Conservation (phyloP, 345 rosid species). For the Eucalyptus urophylla region DNA sequence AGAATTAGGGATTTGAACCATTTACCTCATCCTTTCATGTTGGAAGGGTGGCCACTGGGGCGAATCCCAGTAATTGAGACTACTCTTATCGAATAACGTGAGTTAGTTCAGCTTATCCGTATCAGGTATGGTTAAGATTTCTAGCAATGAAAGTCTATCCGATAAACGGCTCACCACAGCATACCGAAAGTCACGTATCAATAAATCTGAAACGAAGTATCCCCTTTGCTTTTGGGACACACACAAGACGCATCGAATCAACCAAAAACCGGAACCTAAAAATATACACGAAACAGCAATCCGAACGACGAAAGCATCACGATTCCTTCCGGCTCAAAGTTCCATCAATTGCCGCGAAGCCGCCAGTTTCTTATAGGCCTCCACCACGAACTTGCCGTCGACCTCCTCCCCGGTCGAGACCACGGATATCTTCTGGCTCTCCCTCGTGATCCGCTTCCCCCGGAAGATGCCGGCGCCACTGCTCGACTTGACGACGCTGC, state of each 20-base stretch:
- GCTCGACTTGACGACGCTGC: not conserved
- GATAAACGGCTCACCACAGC: not conserved
- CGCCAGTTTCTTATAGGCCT: slow-evolving; percentile 18
- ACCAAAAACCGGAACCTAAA: not conserved
- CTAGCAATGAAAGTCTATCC: not conserved
- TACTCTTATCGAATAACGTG: not conserved
- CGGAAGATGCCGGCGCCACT: not conserved
- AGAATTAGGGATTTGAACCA: no score
- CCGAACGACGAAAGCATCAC: not conserved
- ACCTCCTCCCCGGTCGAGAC: slow-evolving; percentile 18
- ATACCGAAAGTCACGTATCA: not conserved
- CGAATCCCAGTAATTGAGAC: no score
- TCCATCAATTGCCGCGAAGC: slow-evolving; percentile 2
- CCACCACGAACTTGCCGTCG: slow-evolving; percentile 7
- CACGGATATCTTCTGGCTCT: not conserved
- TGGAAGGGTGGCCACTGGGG: no score
- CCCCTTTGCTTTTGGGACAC: not conserved
- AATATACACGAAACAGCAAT: not conserved
- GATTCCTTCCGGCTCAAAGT: not conserved
- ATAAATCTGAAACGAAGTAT: not conserved
- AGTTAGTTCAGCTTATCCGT: not conserved
- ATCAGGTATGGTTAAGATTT: not conserved
- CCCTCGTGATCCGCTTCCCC: slow-evolving; percentile 10
- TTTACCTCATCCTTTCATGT: rapidly evolving
- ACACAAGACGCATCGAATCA: not conserved